phyloP scores from a whole-genome alignment of 192 early-diverging fungal genomes.

The Coemansia erecta region DNA sequence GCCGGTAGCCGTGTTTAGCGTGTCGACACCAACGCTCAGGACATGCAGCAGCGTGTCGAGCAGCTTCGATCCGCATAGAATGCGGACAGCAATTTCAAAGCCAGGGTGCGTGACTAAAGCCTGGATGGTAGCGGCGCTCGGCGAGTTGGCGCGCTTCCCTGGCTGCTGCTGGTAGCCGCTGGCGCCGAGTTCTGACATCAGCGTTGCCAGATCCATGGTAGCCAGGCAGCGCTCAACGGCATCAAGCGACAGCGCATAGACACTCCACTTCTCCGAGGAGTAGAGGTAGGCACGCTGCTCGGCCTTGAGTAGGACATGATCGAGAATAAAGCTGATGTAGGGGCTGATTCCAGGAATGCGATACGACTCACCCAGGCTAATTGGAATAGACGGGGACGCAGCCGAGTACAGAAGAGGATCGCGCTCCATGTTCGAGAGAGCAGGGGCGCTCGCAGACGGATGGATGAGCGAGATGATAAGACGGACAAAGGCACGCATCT shows the following conservation, averaged over 20 bases:
- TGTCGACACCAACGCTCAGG: slow-evolving; percentile 59
- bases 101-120: slow-evolving; percentile 73
- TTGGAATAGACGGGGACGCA: slow-evolving; percentile 56
- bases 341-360: slow-evolving; percentile 73
- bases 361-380: slow-evolving; percentile 62
- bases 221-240: slow-evolving; percentile 78
- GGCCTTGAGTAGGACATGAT: slow-evolving; percentile 80
- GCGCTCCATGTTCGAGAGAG: slow-evolving; percentile 32
- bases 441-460: slow-evolving; percentile 45
- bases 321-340: slow-evolving; percentile 82
- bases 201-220: slow-evolving; percentile 65
- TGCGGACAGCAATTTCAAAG: slow-evolving; percentile 73
- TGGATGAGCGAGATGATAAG: slow-evolving; percentile 74
- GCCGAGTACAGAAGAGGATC: slow-evolving; percentile 37
- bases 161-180: slow-evolving; percentile 9
- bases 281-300: slow-evolving; percentile 64
- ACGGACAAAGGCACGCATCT: slow-evolving; percentile 79
- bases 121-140: slow-evolving; percentile 32
- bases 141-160: neutral
- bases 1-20: slow-evolving; percentile 51
- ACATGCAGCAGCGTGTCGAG: slow-evolving; percentile 69
- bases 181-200: slow-evolving; percentile 29
- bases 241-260: slow-evolving; percentile 58
- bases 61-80: slow-evolving; percentile 76
- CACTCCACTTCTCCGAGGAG: slow-evolving; percentile 72